Evolutionary conservation across 305 asterid genomes (phyloP).

Genomic region (Fraxinus sp.): DNA sequence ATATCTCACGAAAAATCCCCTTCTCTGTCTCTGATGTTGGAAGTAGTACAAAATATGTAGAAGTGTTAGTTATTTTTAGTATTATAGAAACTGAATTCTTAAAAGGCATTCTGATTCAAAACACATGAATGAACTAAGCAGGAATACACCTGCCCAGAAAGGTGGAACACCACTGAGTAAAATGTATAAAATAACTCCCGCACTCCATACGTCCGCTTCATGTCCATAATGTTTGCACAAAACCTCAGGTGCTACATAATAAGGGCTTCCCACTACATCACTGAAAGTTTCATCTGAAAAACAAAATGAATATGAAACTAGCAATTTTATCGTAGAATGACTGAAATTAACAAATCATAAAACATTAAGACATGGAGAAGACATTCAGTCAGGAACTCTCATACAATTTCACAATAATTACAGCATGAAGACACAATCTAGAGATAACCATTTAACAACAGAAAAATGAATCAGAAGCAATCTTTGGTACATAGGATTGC

Average conservation of each 20-base stretch:
- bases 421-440: not conserved
- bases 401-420: not conserved
- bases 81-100: not conserved
- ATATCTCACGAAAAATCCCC: conserved; percentile 96
- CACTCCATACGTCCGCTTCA: conserved; percentile 96
- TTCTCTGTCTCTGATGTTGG: conserved; percentile 80
- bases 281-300: conserved; percentile 65
- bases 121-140: not conserved
- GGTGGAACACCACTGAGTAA: conserved; percentile 97
- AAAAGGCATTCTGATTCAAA: not conserved
- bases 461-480: not conserved
- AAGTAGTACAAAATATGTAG: conserved; percentile 23
- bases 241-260: conserved; percentile 96
- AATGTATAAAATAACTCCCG: conserved; percentile 87
- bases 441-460: not conserved
- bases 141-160: conserved; percentile 80
- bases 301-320: conserved; percentile 4
- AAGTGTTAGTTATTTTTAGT: conserved; percentile 24
- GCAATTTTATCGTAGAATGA: conserved; percentile 5
- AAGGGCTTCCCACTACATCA: conserved; percentile 96
- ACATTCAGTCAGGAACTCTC: not conserved
- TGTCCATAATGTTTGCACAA: conserved; percentile 84
- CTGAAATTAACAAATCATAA: not conserved
- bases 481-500: not conserved
- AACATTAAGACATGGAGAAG: not conserved